Evolutionary conservation across 2,329 filamentous ascomycete species (phyloP), one percentile per base, ranked within the genome.

Genomic region (Alternaria sp.): DNA sequence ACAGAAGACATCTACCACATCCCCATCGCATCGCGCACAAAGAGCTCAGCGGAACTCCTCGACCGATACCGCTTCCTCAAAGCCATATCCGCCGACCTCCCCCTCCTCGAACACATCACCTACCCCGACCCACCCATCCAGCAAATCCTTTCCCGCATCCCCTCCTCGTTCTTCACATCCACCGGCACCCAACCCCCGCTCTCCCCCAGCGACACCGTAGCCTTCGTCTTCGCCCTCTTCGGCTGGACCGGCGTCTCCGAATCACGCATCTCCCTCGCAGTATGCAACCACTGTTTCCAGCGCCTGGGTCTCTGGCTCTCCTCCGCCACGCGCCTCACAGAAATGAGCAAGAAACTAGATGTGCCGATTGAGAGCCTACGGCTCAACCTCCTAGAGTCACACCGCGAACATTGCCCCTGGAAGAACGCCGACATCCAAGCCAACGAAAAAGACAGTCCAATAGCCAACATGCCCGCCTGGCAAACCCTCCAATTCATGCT

Each of bases 271-370:
- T 91, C 93, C 63, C 87, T 95, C 15, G 90, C 92, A 6, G 89
- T 89, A 5, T 99, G 96, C 79, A 87, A 90, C 62, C 92, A 93
- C 19, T 99, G 96, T 77, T 91, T 97, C 74, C 89, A 96, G 62
- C 89, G 94, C 2, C 84, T 98, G 0, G 96, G 96, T 0, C 85
- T 99, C 3, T 99, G 96, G 96, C 91, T 99, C 84, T 98, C 97
- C 78, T 68, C 70, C 1, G 70, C 72, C 43, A 59, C 70, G 7
- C 72, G 74, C 8, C 59, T 78, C n/a, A 70, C 73, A 43, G 73
- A 77, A 44, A 79, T 77, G 73, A 74, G 71, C 65, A 60, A 68
- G 52, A 80, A 77, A 28, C 73, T 79, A 10, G 61, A 72, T 13
- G 70, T 77, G 0, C 69, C 76, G 4, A 65, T 78, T 8, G 70